Base-by-base conservation (phyloP, 2,329 filamentous ascomycete species). In the Colletotrichum chrysophilum region DNA sequence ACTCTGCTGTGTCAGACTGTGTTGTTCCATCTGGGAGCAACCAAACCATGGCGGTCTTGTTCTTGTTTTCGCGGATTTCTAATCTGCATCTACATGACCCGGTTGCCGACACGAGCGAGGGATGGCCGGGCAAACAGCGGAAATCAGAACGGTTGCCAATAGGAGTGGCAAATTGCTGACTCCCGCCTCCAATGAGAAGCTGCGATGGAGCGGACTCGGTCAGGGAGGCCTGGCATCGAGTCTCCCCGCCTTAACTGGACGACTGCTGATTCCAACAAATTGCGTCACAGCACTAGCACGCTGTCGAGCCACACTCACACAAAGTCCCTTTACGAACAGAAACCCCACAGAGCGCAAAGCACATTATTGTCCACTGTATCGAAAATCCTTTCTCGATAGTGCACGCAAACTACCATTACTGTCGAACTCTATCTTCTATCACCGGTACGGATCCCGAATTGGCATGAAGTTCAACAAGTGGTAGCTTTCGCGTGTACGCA, bases 211-310 rank as follows among this genome's bases (percentile, higher is more conserved):
- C 32, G 21, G 56, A 58, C 43, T 48, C 65, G 65, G 36, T 34
- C 48, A 75, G 67, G 73, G 61, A 62, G 67, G 71, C 66, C 62
- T 36, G 58, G 71, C 24, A 66, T 65, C 67, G 66, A 43, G 48
- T 38, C 43, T 48, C 72, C 55, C 62, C 70, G 38, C 34, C 73
- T 34, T 28, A 13, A 64, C 16, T 61, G 56, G 34, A 55, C 70
- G 70, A 70, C 56, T 76, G 60, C 48, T 52, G 21, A 55, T 66
- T 67, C 43, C 48, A 68, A 76, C 65, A 74, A 70, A 77, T 76
- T 76, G 76, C 74, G 70, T 77, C 76, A 77, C 74, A 71, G 56
- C 70, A 66, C 74, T 73, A 70, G 69, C 14, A 71, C 73, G 16
- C 43, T 48, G 64, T 71, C 52, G 36, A 28, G 71, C 56, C 48